phyloP scores from a whole-genome alignment of 78 protist species.

The Dictyostelium intermedium region DNA sequence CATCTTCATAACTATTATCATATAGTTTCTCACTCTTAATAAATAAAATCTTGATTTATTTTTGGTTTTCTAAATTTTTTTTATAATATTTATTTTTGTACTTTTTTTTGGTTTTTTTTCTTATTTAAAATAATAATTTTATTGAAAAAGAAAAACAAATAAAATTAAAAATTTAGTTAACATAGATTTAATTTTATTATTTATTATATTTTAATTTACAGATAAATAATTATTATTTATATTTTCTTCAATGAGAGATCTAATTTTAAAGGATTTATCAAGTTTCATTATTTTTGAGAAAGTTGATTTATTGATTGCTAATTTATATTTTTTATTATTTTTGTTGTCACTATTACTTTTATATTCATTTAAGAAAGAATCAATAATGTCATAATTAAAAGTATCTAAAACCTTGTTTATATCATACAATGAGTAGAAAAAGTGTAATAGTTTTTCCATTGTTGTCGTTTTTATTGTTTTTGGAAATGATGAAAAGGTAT shows the following conservation, averaged over 20 bases:
- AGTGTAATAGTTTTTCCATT: not conserved
- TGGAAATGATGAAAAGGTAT: not conserved
- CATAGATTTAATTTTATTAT: not conserved
- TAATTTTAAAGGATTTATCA: not conserved
- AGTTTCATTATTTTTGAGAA: not conserved
- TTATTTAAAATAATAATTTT: too few species aligned
- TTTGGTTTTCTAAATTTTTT: too few species aligned
- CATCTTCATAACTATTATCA: too few species aligned
- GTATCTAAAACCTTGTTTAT: not conserved
- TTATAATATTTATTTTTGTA: too few species aligned
- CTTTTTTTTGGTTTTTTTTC: too few species aligned
- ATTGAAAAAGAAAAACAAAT: too few species aligned
- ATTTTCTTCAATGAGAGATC: not conserved
- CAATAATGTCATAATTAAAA: not conserved
- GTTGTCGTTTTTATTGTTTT: not conserved
- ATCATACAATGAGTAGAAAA: not conserved
- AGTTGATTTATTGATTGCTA: not conserved
- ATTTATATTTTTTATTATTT: not conserved
- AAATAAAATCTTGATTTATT: too few species aligned
- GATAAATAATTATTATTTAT: not conserved
- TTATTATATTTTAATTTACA: not conserved
- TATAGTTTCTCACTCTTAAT: too few species aligned
- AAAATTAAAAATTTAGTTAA: too few species aligned
- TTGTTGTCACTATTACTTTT: not conserved
- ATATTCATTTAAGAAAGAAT: not conserved